These are phyloP conservation scores for Yamadazyma mexicana DNA, from an alignment of 1,139 yeast species.

Conservation along the genomic window DNA sequence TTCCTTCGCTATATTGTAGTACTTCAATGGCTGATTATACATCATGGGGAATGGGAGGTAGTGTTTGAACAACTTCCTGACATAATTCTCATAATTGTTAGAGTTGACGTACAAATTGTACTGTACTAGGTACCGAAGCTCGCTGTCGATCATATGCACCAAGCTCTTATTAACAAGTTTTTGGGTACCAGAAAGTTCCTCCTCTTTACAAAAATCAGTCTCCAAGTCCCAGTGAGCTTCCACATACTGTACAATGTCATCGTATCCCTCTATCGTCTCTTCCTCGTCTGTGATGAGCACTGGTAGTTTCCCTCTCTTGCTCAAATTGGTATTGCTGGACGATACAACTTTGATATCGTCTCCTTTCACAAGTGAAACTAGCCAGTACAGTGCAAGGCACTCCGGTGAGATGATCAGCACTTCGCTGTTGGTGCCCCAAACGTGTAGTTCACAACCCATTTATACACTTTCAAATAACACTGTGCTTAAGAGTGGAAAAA, in stretches of 20 bases:
- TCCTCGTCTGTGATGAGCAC: constrained; percentile 36
- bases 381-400: constrained; percentile 39
- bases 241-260: constrained; percentile 39
- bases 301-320: constrained; percentile 58
- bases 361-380: constrained; percentile 16
- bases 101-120: constrained; percentile 63
- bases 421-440: constrained; percentile 51
- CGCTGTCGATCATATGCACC: constrained; percentile 35
- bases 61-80: constrained; percentile 58
- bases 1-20: constrained; percentile 49
- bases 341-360: constrained; percentile 37
- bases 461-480: too few relatives aligned
- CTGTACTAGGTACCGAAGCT: constrained; percentile 51
- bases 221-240: constrained; percentile 20
- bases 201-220: background rate
- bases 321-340: constrained; percentile 59
- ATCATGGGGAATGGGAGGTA: constrained; percentile 83
- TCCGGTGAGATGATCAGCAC: constrained; percentile 43
- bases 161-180: constrained; percentile 26
- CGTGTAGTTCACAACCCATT: constrained; percentile 43
- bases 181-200: background rate
- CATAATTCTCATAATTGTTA: constrained; percentile 62
- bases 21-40: constrained; percentile 69
- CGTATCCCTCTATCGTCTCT: constrained; percentile 42
- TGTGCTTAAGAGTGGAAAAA: too few relatives aligned